Conservation (phyloP, 192 early-diverging fungal genomes). For the Backusella luteola region DNA sequence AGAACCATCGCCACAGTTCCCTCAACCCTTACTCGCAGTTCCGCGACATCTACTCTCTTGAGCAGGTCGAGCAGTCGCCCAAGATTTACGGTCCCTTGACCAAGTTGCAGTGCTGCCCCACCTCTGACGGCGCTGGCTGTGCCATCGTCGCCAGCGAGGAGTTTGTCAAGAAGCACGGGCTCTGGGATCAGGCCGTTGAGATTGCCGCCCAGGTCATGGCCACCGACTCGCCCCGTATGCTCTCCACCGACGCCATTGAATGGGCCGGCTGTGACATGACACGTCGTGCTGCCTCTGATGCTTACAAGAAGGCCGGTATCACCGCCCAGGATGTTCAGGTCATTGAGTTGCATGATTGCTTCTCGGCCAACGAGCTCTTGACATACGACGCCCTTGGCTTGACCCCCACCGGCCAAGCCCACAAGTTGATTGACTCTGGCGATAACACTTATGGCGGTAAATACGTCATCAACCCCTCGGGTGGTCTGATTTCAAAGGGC, state of each 20-base stretch:
- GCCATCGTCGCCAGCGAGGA: slow-evolving; percentile 64
- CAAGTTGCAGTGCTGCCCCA: slow-evolving; percentile 75
- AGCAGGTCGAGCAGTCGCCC: slow-evolving; percentile 59
- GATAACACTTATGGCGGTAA: slow-evolving; percentile 62
- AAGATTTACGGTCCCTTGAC: slow-evolving; percentile 71
- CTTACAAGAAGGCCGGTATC: slow-evolving; percentile 58
- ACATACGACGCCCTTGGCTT: slow-evolving; percentile 75
- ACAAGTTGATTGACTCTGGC: slow-evolving; percentile 52
- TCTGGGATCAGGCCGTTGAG: slow-evolving; percentile 65
- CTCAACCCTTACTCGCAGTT: slow-evolving; percentile 75
- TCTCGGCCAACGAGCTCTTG: slow-evolving; percentile 72
- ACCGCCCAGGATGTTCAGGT: slow-evolving; percentile 61
- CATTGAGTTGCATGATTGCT: slow-evolving; percentile 76
- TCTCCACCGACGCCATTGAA: slow-evolving; percentile 52
- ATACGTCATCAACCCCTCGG: slow-evolving; percentile 70
- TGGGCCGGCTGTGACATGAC: slow-evolving; percentile 72
- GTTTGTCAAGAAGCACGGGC: slow-evolving; percentile 59
- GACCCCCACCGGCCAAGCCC: slow-evolving; percentile 62
- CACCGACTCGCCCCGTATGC: slow-evolving; percentile 64
- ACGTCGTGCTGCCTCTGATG: slow-evolving; percentile 54
- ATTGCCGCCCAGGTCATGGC: slow-evolving; percentile 68
- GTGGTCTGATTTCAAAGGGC: slow-evolving; percentile 76
- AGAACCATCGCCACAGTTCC: slow-evolving; percentile 69
- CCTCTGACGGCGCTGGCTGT: slow-evolving; percentile 69
- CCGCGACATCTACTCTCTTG: slow-evolving; percentile 57